Evolutionary conservation across 345 rosid species (phyloP).

Genomic region (Anastatica hierochuntica): DNA sequence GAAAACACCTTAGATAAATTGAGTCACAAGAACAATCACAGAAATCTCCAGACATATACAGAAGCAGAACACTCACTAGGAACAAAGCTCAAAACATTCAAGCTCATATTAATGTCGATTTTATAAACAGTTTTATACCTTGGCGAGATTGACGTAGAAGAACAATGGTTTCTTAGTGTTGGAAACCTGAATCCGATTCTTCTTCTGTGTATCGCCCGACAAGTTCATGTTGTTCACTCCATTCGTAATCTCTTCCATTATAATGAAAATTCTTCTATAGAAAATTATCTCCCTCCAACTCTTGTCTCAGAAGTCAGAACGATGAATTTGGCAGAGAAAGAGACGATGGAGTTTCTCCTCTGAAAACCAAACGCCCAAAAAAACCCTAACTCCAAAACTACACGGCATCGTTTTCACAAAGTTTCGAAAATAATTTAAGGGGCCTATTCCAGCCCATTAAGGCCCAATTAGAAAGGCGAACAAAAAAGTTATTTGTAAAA

Average conservation of each 20-base stretch:
- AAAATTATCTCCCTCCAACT: not conserved
- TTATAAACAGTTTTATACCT: slow-evolving; percentile 28
- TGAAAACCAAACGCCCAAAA: slow-evolving; percentile 22
- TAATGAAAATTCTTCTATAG: slow-evolving; percentile 88
- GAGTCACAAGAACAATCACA: slow-evolving; percentile 84
- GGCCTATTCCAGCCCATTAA: not conserved
- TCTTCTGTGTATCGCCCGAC: slow-evolving; percentile 44
- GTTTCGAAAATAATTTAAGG: not conserved
- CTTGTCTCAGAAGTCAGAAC: slow-evolving; percentile 9
- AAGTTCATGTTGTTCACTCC: slow-evolving; percentile 54
- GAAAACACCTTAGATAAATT: slow-evolving; percentile 96
- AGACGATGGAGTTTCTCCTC: slow-evolving; percentile 12
- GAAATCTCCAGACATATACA: too few species aligned
- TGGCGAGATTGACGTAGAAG: slow-evolving; percentile 93
- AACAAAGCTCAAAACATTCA: too few species aligned
- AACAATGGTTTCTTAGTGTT: slow-evolving; percentile 90
- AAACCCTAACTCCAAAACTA: slow-evolving; percentile 13
- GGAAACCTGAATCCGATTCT: slow-evolving; percentile 86
- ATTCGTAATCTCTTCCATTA: slow-evolving; percentile 79
- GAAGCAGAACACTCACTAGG: too few species aligned
- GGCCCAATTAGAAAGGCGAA: too few species aligned
- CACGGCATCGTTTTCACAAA: slow-evolving; percentile 2
- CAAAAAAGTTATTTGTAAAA: too few species aligned
- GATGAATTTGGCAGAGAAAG: slow-evolving; percentile 13
- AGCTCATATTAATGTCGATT: too few species aligned